Base-by-base conservation (phyloP, 352 stramenopile species). In the Vaucheria bursata region DNA sequence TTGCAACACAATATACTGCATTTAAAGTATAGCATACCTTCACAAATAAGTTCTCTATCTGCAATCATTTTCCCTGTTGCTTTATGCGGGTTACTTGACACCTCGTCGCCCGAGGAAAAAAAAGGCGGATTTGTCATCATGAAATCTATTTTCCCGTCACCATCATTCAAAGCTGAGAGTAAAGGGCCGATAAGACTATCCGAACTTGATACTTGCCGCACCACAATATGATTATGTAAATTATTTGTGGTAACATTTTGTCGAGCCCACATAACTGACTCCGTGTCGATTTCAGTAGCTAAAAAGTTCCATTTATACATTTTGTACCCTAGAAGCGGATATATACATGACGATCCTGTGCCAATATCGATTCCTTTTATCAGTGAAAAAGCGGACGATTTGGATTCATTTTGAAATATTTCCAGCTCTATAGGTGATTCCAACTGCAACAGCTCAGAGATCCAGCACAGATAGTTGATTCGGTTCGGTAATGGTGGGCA, bases 111-210 rank as follows among this genome's bases (percentile, higher is more conserved):
- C n/a, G 82, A 84, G 52, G 74, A 81, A 66, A 95, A 98, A 87
- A 98, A 98, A 0, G 95, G 95, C 67, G 95, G 95, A 82, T 98
- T 98, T 50, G 93, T 97, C 91, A 98, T 97, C 53, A 89, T 87
- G 85, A 97, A 97, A 49, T 97, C 87, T 76, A 96, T 71, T 12
- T 12, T 75, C 87, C 77, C 82, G 66, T 88, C 52, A n/a, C 84
- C 84, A 37, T 70, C 84, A 25, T 59, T 50, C 75, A 75, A 71
- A 35, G 29, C 77, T 74, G 18, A 53, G 68, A 53, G 69, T 33
- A 79, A 29, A 39, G 71, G 35, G 8, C 77, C 74, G 31, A 36
- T 45, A 49, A 12, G 25, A 80, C 75, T 34, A 7, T 8, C 45
- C 6, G 50, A 29, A 29, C 49, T 39, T 32, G 66, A 7, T 3